Conservation (phyloP, 352 stramenopile genomes). For the Phytophthora agathidicida region DNA sequence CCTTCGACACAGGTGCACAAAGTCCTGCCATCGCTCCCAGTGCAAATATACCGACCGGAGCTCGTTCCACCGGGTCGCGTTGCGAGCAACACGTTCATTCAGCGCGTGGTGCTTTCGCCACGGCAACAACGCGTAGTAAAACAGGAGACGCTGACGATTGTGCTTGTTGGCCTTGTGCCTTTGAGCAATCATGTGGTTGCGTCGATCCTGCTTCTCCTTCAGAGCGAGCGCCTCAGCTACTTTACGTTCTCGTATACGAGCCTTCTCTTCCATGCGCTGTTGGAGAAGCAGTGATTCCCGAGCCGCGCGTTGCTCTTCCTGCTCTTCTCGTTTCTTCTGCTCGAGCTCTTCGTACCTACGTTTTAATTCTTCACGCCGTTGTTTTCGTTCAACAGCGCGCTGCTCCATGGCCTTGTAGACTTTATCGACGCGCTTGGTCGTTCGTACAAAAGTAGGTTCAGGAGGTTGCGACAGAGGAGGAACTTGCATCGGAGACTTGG, state of each 20-base stretch:
- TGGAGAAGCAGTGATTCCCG: conserved; percentile 43
- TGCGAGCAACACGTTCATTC: conserved; percentile 34
- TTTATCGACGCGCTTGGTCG: conserved; percentile 28
- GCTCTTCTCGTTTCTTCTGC: conserved; percentile 48
- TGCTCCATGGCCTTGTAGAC: conserved; percentile 64
- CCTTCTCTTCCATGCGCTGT: conserved; percentile 47
- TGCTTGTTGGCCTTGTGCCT: conserved; percentile 31
- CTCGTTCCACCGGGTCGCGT: conserved; percentile 49
- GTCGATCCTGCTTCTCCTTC: conserved; percentile 40
- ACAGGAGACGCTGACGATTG: conserved; percentile 47
- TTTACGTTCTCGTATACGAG: conserved; percentile 47
- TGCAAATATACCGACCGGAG: conserved; percentile 42
- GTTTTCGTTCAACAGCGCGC: conserved; percentile 57
- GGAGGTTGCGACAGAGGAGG: neutral
- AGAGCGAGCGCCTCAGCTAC: conserved; percentile 33
- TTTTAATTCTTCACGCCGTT: conserved; percentile 56
- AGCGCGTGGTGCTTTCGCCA: conserved; percentile 41
- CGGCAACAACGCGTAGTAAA: conserved; percentile 54
- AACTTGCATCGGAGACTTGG: conserved; percentile 2
- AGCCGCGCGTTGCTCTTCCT: conserved; percentile 47
- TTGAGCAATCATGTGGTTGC: conserved; percentile 39
- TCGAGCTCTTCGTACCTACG: conserved; percentile 59
- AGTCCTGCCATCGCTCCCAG: conserved; percentile 51
- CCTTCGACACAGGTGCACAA: conserved; percentile 28
- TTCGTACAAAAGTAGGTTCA: neutral